These are phyloP conservation scores for Pelargonium cotyledonis DNA, from an alignment of 441 rosid species.

Conservation along the genomic window DNA sequence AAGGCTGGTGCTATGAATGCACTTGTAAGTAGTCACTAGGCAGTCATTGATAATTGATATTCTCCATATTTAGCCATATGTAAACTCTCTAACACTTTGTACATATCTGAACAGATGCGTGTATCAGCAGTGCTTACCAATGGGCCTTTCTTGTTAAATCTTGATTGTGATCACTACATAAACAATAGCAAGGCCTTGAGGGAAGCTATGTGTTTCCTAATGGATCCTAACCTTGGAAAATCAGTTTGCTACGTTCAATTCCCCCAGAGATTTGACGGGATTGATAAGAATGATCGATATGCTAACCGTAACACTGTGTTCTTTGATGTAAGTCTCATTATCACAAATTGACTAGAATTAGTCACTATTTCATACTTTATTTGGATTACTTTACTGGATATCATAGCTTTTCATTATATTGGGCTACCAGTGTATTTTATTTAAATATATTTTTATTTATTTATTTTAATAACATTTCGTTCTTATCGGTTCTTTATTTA, in stretches of 20 bases:
- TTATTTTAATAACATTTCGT: no score
- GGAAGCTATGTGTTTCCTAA: constrained; percentile 96
- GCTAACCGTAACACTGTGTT: constrained; percentile 94
- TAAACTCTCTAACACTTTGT: no score
- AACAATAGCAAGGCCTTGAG: constrained; percentile 95
- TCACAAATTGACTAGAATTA: no score
- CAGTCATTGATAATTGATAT: no score
- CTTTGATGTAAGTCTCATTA: constrained; percentile 69
- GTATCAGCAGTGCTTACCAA: constrained; percentile 97
- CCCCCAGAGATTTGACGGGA: constrained; percentile 98
- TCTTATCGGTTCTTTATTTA: no score
- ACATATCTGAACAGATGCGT: constrained; percentile 51
- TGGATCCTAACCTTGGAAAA: constrained; percentile 98
- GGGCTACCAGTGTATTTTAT: no score
- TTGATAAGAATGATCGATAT: constrained; percentile 85
- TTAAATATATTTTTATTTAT: no score
- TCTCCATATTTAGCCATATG: no score
- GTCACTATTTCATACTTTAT: no score
- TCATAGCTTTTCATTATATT: no score
- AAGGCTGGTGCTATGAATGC: constrained; percentile 99
- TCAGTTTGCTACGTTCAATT: constrained; percentile 93
- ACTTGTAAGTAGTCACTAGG: constrained; percentile 45
- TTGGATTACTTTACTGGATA: no score
- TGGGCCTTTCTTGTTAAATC: constrained; percentile 97
- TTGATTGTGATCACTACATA: constrained; percentile 98